phyloP scores from a whole-genome alignment of 495 filamentous ascomycete species.

The Aspergillus sparsus region DNA sequence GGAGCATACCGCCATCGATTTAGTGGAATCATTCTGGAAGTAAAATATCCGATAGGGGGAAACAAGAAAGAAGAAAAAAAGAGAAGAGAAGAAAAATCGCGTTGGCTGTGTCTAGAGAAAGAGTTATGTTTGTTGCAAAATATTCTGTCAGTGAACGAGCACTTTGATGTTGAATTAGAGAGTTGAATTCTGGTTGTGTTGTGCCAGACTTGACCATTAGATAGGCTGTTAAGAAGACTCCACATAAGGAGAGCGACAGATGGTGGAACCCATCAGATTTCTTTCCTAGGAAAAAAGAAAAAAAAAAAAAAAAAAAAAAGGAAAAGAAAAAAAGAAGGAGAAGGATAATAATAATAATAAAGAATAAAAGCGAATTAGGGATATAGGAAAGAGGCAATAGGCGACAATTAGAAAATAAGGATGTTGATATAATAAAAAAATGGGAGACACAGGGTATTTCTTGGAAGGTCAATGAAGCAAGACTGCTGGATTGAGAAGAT shows the following conservation, averaged over 20 bases:
- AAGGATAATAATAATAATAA: background rate
- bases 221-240: no score
- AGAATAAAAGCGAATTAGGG: no score
- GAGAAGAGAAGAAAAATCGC: background rate
- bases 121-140: background rate
- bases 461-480: no score
- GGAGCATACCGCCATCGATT: background rate
- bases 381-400: no score
- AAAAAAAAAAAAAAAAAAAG: background rate
- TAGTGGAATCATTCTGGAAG: background rate
- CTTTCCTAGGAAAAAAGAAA: background rate
- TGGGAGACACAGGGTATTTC: no score
- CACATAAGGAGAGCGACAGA: background rate
- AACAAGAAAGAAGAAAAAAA: conserved; percentile 6
- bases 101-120: background rate
- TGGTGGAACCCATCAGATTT: background rate
- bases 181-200: background rate
- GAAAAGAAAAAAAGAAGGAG: background rate
- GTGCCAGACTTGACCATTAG: background rate
- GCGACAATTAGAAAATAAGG: no score
- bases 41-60: background rate
- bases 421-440: no score
- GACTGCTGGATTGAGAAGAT: no score
- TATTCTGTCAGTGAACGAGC: background rate
- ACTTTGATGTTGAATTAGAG: background rate